Evolutionary conservation across 192 early-diverging fungal genomes (phyloP).

Genomic region (Ambispora gerdemannii): DNA sequence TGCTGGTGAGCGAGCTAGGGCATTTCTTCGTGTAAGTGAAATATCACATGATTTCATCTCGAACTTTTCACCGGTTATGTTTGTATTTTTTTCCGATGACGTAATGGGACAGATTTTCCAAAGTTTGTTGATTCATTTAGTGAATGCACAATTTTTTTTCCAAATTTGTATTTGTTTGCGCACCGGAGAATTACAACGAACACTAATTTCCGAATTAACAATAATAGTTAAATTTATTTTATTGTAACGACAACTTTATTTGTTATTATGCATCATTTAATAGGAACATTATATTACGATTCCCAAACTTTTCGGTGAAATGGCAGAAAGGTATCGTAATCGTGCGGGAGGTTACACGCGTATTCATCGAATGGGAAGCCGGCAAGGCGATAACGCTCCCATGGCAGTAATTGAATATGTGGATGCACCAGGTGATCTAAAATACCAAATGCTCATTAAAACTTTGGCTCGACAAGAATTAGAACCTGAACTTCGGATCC

Average conservation of each 20-base stretch:
- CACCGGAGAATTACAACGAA: too few relatives aligned
- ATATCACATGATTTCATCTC: too few relatives aligned
- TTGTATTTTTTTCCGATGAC: too few relatives aligned
- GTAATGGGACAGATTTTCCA: too few relatives aligned
- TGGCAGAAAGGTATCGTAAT: constrained; percentile 77
- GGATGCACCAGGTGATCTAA: constrained; percentile 75
- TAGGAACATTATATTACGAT: constrained; percentile 71
- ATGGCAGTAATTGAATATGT: constrained; percentile 91
- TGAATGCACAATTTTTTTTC: neutral
- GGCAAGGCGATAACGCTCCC: constrained; percentile 79
- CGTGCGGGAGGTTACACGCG: constrained; percentile 89
- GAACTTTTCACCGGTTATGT: too few relatives aligned
- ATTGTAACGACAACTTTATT: too few relatives aligned
- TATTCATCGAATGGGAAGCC: constrained; percentile 71
- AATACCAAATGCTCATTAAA: constrained; percentile 50
- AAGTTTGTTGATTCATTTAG: neutral
- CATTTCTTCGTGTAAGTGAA: constrained; percentile 49
- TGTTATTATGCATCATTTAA: neutral
- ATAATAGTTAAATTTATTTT: too few relatives aligned
- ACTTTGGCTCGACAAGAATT: constrained; percentile 43
- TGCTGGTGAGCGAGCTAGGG: constrained; percentile 57
- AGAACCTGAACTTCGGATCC: constrained; percentile 36
- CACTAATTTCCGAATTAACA: too few relatives aligned
- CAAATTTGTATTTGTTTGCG: neutral
- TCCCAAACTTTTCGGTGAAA: constrained; percentile 76